Conservation (phyloP, 306 rosid species). For the Casuarina glauca region DNA sequence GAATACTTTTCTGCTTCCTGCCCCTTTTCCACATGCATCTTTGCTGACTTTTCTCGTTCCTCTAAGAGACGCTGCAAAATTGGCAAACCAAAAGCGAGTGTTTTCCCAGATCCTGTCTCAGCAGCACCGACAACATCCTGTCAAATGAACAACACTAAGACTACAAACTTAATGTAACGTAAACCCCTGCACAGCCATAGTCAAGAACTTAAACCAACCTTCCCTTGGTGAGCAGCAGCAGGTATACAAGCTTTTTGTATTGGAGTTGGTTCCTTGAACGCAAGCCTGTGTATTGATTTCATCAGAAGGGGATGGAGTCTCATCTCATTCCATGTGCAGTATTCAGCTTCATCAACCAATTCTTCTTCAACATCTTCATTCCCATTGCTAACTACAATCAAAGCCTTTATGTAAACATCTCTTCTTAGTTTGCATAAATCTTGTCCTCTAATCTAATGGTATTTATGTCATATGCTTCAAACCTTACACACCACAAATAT, state of each 20-base stretch:
- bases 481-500: background rate
- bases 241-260: slow-evolving; percentile 95
- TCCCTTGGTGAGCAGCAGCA: slow-evolving; percentile 96
- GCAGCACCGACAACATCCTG: slow-evolving; percentile 99
- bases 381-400: slow-evolving; percentile 38
- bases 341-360: slow-evolving; percentile 65
- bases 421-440: slow-evolving; percentile 8
- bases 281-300: slow-evolving; percentile 74
- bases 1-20: slow-evolving; percentile 50
- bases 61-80: slow-evolving; percentile 92
- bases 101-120: slow-evolving; percentile 96
- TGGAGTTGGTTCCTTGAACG: slow-evolving; percentile 90
- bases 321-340: slow-evolving; percentile 82
- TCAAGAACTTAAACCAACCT: slow-evolving; percentile 59
- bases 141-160: slow-evolving; percentile 31
- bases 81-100: slow-evolving; percentile 97
- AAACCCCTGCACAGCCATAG: slow-evolving; percentile 6
- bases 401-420: slow-evolving; percentile 11
- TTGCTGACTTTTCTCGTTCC: slow-evolving; percentile 72
- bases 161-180: slow-evolving; percentile 6
- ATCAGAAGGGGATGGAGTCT: slow-evolving; percentile 86
- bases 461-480: background rate
- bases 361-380: slow-evolving; percentile 46
- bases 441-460: background rate
- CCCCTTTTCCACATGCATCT: slow-evolving; percentile 42